These are phyloP conservation scores for Venturia oleaginea DNA, from an alignment of 2,329 filamentous ascomycete genomes.

Conservation along the genomic window DNA sequence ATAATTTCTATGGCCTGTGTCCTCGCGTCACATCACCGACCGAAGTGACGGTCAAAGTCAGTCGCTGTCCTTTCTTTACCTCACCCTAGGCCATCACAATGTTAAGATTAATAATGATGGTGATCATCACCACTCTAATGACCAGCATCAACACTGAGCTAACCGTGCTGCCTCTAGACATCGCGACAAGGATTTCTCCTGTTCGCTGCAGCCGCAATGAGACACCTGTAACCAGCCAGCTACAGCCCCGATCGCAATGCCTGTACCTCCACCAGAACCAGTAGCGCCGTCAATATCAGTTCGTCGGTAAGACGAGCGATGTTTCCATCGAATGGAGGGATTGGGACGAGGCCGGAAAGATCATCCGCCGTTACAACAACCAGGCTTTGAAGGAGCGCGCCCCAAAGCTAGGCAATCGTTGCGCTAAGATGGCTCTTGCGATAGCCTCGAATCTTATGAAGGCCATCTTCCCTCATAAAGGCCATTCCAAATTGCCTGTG, in stretches of 20 bases:
- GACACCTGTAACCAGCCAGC: too few relatives aligned
- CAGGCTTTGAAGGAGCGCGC: not conserved
- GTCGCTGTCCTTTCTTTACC: not conserved
- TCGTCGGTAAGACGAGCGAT: constrained; percentile 8
- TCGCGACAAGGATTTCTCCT: too few relatives aligned
- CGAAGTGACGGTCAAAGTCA: not conserved
- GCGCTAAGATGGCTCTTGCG: constrained; percentile 33
- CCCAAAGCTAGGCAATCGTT: not conserved
- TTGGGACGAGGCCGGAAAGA: not conserved
- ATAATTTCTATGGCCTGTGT: not conserved
- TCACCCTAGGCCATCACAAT: not conserved
- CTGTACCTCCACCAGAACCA: too few relatives aligned
- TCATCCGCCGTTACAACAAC: not conserved
- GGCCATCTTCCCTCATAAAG: constrained; percentile 43
- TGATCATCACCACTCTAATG: not conserved
- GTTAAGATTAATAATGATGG: not conserved
- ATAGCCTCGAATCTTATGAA: constrained; percentile 40
- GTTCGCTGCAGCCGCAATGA: too few relatives aligned
- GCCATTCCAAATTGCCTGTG: too few relatives aligned
- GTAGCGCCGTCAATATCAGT: not conserved
- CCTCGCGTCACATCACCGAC: not conserved
- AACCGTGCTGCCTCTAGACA: too few relatives aligned
- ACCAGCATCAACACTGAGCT: too few relatives aligned
- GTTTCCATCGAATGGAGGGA: constrained; percentile 8
- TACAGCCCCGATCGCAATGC: too few relatives aligned